Conservation (phyloP, 345 rosid genomes). For the Murraya paniculata region DNA sequence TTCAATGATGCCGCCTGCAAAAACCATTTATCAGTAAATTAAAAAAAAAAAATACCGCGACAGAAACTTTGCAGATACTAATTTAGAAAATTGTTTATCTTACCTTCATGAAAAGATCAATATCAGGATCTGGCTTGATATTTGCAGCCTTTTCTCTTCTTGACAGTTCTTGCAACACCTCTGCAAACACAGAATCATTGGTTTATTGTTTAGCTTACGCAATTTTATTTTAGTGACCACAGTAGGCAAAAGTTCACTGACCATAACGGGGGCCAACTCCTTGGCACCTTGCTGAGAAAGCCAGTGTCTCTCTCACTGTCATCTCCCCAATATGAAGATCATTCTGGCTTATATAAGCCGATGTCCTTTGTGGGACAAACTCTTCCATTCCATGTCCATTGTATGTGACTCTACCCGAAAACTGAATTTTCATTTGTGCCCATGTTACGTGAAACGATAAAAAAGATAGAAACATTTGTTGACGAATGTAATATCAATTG, state of each 20-base stretch:
- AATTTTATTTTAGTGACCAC: background rate
- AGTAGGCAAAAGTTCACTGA: slow-evolving; percentile 15
- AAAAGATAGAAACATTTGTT: background rate
- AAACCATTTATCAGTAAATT: background rate
- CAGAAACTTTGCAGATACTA: background rate
- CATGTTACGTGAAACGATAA: background rate
- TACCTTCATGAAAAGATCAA: slow-evolving; percentile 86
- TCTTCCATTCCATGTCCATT: slow-evolving; percentile 67
- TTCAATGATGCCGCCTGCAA: slow-evolving; percentile 62
- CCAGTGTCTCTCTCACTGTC: slow-evolving; percentile 67
- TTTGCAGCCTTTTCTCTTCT: slow-evolving; percentile 78
- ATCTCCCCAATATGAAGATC: slow-evolving; percentile 63
- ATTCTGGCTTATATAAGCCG: slow-evolving; percentile 60
- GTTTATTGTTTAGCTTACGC: background rate
- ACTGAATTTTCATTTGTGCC: slow-evolving; percentile 24
- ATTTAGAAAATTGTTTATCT: background rate
- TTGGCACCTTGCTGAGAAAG: slow-evolving; percentile 65
- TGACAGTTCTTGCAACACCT: slow-evolving; percentile 63
- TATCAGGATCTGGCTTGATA: slow-evolving; percentile 87
- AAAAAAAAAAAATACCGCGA: background rate
- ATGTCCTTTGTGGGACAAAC: slow-evolving; percentile 57
- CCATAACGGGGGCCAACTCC: slow-evolving; percentile 62
- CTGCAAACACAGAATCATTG: slow-evolving; percentile 31
- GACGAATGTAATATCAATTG: no score
- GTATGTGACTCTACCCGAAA: slow-evolving; percentile 56